These are phyloP conservation scores for Blastomyces emzantsi DNA, from an alignment of 2,329 filamentous ascomycete species.

Conservation along the genomic window DNA sequence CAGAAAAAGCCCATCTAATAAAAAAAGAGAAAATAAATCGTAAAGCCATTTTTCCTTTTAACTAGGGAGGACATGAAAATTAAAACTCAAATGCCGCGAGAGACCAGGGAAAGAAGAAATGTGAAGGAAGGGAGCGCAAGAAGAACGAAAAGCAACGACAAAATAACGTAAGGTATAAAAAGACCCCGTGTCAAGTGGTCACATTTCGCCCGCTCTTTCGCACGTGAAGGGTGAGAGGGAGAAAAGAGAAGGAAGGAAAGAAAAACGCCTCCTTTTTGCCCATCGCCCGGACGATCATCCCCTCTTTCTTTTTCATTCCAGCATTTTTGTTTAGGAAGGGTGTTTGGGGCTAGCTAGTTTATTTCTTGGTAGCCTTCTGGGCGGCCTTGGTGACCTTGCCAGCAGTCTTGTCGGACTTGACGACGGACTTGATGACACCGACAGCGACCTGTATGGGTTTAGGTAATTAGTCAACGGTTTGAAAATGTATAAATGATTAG, in stretches of 20 bases:
- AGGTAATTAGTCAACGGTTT: neutral
- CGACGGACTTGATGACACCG: slow-evolving; percentile 87
- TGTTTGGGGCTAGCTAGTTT: slow-evolving; percentile 32
- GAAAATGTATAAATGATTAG: neutral
- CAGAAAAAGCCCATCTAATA: slow-evolving; percentile 6
- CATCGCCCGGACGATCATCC: neutral
- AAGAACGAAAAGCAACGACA: neutral
- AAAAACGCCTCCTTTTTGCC: neutral
- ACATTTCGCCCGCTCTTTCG: neutral
- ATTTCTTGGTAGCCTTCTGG: slow-evolving; percentile 64
- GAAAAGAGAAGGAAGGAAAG: neutral
- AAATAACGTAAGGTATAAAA: neutral
- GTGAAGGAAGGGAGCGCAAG: neutral
- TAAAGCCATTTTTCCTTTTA: slow-evolving; percentile 5
- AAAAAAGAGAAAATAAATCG: slow-evolving; percentile 1
- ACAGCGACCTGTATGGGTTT: slow-evolving; percentile 53
- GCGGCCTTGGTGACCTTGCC: slow-evolving; percentile 58
- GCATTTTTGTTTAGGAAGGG: neutral
- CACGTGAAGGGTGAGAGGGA: neutral
- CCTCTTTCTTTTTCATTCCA: neutral
- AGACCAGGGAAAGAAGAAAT: neutral
- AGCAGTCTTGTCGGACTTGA: slow-evolving; percentile 49
- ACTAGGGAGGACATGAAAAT: neutral
- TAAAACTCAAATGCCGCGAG: neutral
- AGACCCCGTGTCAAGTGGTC: neutral